Evolutionary conservation across 164 flowering plant species (phyloP).

Genomic region (Echeveria elegans): DNA sequence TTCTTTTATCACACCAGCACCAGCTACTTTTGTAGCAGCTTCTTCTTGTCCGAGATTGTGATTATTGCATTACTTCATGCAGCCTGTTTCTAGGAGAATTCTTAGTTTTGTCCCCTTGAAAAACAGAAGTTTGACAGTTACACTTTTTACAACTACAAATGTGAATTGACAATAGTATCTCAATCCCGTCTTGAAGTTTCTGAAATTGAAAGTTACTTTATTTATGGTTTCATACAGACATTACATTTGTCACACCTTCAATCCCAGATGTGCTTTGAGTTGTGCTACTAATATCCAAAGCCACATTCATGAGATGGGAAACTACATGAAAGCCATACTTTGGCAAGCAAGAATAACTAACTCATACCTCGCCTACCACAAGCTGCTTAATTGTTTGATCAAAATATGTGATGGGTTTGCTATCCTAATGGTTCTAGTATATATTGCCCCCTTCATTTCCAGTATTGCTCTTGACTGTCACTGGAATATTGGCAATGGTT

Average conservation of each 20-base stretch:
- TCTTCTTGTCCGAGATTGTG: background rate
- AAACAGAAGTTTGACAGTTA: too few species aligned
- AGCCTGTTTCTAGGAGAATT: background rate
- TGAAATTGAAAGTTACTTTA: too few species aligned
- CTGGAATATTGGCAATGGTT: too few species aligned
- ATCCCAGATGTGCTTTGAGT: background rate
- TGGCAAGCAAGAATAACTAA: background rate
- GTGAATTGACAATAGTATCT: too few species aligned
- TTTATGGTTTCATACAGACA: background rate
- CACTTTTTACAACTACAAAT: too few species aligned
- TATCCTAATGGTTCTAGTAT: background rate
- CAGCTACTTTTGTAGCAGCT: background rate
- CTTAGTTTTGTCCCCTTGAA: too few species aligned
- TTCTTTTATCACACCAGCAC: constrained; percentile 3
- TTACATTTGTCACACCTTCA: background rate
- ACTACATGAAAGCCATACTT: background rate
- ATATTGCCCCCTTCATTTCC: too few species aligned
- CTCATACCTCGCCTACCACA: background rate
- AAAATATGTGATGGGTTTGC: background rate
- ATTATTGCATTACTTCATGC: constrained; percentile 1
- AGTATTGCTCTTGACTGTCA: too few species aligned
- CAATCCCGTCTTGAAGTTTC: too few species aligned
- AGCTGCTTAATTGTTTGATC: background rate
- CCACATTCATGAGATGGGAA: background rate
- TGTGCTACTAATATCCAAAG: background rate